These are phyloP conservation scores for Aureobasidium sp. DNA, from an alignment of 2,329 filamentous ascomycete genomes.

Conservation along the genomic window DNA sequence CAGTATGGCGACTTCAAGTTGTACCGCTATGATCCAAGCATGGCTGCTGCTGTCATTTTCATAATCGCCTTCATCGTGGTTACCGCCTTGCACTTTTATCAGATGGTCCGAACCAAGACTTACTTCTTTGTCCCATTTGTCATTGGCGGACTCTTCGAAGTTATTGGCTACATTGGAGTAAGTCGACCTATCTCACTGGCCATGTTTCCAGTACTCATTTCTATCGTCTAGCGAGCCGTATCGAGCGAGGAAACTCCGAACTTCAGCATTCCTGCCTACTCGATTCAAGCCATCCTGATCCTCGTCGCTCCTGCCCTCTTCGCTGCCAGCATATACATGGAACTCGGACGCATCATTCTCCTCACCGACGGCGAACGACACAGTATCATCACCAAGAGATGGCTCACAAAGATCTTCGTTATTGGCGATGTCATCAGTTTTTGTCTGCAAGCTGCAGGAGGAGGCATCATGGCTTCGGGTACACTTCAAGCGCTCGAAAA, in stretches of 20 bases:
- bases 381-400: conserved; percentile 37
- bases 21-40: conserved; percentile 24
- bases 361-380: conserved; percentile 36
- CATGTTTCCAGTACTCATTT: conserved; percentile 14
- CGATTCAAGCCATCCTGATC: conserved; percentile 40
- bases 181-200: conserved; percentile 23
- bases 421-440: conserved; percentile 43
- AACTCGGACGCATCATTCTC: conserved; percentile 41
- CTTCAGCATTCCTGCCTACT: conserved; percentile 36
- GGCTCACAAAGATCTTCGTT: conserved; percentile 44
- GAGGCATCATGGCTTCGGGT: conserved; percentile 35
- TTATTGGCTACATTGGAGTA: conserved; percentile 48
- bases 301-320: conserved; percentile 45
- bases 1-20: conserved; percentile 18
- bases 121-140: conserved; percentile 49
- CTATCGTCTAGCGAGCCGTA: conserved; percentile 36
- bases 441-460: conserved; percentile 40
- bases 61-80: conserved; percentile 24
- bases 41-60: conserved; percentile 27
- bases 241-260: conserved; percentile 37
- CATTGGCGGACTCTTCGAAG: conserved; percentile 48
- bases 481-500: conserved; percentile 25
- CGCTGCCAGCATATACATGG: conserved; percentile 46
- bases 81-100: conserved; percentile 32
- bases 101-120: conserved; percentile 35